Base-by-base conservation (phyloP, 2,329 filamentous ascomycete genomes). In the Hypoxylon sp. region DNA sequence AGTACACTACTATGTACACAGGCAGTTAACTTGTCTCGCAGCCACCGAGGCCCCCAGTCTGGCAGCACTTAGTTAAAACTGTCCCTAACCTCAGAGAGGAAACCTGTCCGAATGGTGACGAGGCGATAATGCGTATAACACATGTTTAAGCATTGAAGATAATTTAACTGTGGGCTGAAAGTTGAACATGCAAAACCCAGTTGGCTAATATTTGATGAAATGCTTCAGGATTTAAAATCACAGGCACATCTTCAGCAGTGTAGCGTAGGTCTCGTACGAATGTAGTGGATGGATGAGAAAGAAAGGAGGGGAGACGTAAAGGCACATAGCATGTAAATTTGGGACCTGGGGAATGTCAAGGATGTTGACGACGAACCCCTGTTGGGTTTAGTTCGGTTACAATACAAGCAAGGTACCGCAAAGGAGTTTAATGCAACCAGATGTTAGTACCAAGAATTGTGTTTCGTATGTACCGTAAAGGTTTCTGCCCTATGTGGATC, bases 271-370 rank as follows among this genome's bases (percentile, higher is more conserved):
- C 28, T 30, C 6, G 32, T 55, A 34, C 28, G 6, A 5, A 7
- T 28, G 6, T 25, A 57, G 30, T 52, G 48, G 50, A 53, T 25
- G 30, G 11, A 57, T 19, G 50, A 60, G 41, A 25, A 19, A 43
- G 28, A 36, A 56, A 38, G 21, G 38, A 56, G n/a, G n/a, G 34
- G 14, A 34, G 23, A 43, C n/a, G 48, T 23, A 38, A 46, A n/a
- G 23, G 25, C 25, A 25, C 25, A 25, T 25, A n/a, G 11, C n/a
- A n/a, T 49, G 46, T 9, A n/a, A 52, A 23, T n/a, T 34, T 56
- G 38, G 65, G 65, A 65, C 59, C 68, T 66, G 65, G 68, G 68
- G 68, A 70, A 70, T 70, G 68, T 60, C 65, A 34, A 63, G 68
- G 68, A 59, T 65, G 59, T 49, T 63, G 61, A 58, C 41, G 55